Evolutionary conservation across 2,329 filamentous ascomycete genomes (phyloP), one percentile per base, ranked within the genome.

Genomic region (Trichoderma brevicompactum): DNA sequence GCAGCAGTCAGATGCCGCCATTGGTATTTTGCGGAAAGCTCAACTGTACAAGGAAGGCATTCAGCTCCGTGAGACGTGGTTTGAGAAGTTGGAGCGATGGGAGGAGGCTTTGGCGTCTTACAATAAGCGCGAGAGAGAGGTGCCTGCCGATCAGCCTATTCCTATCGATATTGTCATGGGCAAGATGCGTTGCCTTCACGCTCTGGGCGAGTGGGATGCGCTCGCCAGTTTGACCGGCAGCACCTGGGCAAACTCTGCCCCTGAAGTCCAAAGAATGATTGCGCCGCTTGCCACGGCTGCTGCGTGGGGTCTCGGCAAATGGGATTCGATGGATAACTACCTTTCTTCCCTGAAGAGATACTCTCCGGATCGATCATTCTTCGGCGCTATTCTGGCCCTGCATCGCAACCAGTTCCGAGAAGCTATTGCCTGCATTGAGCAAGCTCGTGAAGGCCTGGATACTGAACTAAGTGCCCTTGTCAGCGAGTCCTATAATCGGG

Each of bases 321-420:
- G 96, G 92, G 94, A 98, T 71, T 87, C 94, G 15, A 99, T 99
- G 95, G 95, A 99, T 76, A 93, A 91, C 65, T 99, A 99, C 73
- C 84, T 99, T 32, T 90, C 90, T 69, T 95, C 95, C 32, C 97
- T 99, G 89, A 97, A 97, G 79, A 86, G 92, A 44, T 86, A 91
- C 73, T 97, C 94, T 7, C 94, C 95, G 0, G 96, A 99, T 77
- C 86, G 95, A 55, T 96, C 94, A 0, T 99, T 99, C 83, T 99
- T 99, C 72, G 95, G 94, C 41, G 96, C 95, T 7, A 98, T 99
- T 72, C 83, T 99, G 63, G 90, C 94, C 1, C 89, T 99, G 36
- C 94, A 99, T 76, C 90, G 94, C 55, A 97, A 98, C 74, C 93
- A 97, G 70, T 99, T 97, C 79, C 89, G 92, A 34, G 92, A 97